phyloP scores from a whole-genome alignment of 2,329 filamentous ascomycete genomes.

The Lachnellula suecica region DNA sequence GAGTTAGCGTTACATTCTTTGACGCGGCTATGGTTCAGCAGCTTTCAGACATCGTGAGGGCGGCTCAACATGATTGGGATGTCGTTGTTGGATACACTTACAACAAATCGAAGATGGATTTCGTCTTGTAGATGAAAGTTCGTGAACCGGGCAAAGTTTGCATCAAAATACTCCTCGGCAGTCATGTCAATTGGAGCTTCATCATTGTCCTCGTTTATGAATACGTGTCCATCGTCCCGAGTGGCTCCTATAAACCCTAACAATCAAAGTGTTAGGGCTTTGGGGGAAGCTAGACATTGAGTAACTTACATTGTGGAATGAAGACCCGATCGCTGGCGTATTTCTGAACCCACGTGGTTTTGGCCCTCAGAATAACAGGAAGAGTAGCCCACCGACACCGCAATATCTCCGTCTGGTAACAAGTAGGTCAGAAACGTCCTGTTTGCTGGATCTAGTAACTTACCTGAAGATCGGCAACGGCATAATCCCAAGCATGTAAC shows the following conservation, averaged over 20 bases:
- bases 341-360: constrained; percentile 24
- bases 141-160: constrained; percentile 18
- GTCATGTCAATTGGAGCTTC: background rate
- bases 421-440: background rate
- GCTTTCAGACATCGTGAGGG: no score
- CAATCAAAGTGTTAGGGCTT: background rate
- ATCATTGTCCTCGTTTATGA: background rate
- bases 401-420: constrained; percentile 22
- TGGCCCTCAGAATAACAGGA: constrained; percentile 21
- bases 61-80: no score
- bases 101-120: background rate
- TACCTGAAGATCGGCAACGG: constrained; percentile 5
- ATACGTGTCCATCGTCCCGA: no score
- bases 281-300: background rate
- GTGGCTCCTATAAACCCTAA: constrained; percentile 3
- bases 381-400: constrained; percentile 30
- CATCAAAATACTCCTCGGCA: constrained; percentile 12
- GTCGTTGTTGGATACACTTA: no score
- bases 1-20: background rate
- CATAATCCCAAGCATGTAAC: background rate
- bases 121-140: constrained; percentile 1
- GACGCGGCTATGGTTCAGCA: no score
- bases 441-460: background rate
- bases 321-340: constrained; percentile 8
- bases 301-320: constrained; percentile 13